Base-by-base conservation (phyloP, 495 filamentous ascomycete species). In the Astrocystis sublimbata region DNA sequence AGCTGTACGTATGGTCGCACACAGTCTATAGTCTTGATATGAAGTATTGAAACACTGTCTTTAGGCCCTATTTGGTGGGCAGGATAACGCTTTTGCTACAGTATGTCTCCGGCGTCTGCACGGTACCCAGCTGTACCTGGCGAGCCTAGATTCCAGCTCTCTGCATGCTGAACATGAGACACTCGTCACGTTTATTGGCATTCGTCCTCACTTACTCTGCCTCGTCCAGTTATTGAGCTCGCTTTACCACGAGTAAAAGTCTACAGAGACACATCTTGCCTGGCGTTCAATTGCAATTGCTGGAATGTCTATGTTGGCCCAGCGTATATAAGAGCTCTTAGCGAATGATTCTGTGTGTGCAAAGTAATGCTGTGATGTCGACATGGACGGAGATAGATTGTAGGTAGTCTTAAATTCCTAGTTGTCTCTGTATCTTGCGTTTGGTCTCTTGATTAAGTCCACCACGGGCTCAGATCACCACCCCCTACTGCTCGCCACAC, bases 401-500 rank as follows among this genome's bases (percentile, higher is more conserved):
- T 30, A 17, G n/a, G 15, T 49, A 47, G 24, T 47, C n/a, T 47
- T 7, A 28, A 4, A 21, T 17, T 3, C 10, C 17, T 49, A n/a
- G 1, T 28, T 8, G 1, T 13, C 28, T 49, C 17, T 17, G 1
- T 13, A 26, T 7, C n/a, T 13, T 26, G 26, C 26, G 13, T 49
- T 30, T 26, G 26, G 15, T 57, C 60, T 40, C 47, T 38, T 23
- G 43, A 63, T 38, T 47, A n/a, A n/a, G 23, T 3, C 58, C 35
- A n/a, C 47, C 64, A 13, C 60, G 43, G 4, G 60, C 9, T 12
- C 40, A 19, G 17, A 66, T 56, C 12, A 24, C 2, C 33, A 63
- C 28, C 26, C 55, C 21, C 1, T 60, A 61, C 3, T 61, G 55
- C 0, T 63, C 41, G n/a, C 63, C 60, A n/a, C n/a, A 47, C 1